Evolutionary conservation across 164 flowering plant genomes (phyloP).

Genomic region (Saururus chinensis): DNA sequence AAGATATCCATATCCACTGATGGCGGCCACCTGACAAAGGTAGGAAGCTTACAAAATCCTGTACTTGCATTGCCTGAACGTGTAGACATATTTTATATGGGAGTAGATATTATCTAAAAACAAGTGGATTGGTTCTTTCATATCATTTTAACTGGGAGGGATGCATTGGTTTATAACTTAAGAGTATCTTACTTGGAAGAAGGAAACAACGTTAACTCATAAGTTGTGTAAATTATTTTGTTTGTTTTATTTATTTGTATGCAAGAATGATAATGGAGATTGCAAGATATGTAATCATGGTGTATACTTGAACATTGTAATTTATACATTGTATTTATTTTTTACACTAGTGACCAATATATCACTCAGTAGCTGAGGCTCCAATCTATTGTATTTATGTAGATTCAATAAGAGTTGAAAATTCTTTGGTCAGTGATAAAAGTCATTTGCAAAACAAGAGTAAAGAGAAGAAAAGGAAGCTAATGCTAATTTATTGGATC

Average conservation of each 20-base stretch:
- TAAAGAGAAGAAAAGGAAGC: too few species aligned
- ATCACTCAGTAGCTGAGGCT: too few species aligned
- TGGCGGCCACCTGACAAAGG: constrained; percentile 15
- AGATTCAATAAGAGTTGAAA: too few species aligned
- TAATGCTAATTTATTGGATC: too few species aligned
- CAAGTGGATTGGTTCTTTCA: constrained; percentile 79
- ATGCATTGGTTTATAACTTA: constrained; percentile 66
- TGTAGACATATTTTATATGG: constrained; percentile 38
- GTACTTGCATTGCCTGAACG: constrained; percentile 23
- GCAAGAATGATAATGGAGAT: background rate
- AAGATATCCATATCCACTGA: constrained; percentile 29
- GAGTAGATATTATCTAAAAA: constrained; percentile 52
- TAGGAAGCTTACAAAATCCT: constrained; percentile 21
- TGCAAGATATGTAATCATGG: background rate
- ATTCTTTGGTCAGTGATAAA: too few species aligned
- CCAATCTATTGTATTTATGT: too few species aligned
- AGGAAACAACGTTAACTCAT: constrained; percentile 18
- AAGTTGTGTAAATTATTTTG: constrained; percentile 1
- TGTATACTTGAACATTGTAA: background rate
- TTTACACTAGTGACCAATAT: background rate
- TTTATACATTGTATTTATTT: background rate
- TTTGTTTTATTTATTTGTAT: constrained; percentile 2
- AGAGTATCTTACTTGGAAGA: constrained; percentile 25
- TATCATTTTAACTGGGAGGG: constrained; percentile 64
- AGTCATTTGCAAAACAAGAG: too few species aligned